These are phyloP conservation scores for Aspergillus bertholletiae DNA, from an alignment of 495 filamentous ascomycete species.

Conservation along the genomic window DNA sequence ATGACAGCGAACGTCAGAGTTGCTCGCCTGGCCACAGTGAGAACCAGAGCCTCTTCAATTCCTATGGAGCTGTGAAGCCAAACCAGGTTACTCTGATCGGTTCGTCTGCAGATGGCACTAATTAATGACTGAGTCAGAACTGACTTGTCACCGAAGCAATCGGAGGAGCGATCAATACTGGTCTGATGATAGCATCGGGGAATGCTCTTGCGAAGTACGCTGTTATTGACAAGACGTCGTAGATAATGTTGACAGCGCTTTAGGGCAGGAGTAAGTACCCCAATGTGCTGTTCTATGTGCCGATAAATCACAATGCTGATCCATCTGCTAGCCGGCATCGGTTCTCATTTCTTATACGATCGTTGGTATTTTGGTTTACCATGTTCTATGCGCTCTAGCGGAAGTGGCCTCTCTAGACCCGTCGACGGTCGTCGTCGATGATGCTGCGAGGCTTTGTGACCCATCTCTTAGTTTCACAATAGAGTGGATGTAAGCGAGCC, in stretches of 20 bases:
- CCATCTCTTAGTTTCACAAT: constrained; percentile 62
- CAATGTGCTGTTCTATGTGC: background rate
- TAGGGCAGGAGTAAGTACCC: constrained; percentile 33
- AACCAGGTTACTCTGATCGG: constrained; percentile 72
- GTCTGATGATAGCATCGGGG: constrained; percentile 60
- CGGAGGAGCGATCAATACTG: constrained; percentile 78
- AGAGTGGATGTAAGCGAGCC: constrained; percentile 43
- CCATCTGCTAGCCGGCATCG: constrained; percentile 37
- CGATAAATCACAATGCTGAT: background rate
- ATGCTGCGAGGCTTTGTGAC: constrained; percentile 58
- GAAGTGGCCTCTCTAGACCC: constrained; percentile 59
- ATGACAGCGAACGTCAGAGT: background rate
- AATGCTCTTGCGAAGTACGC: constrained; percentile 60
- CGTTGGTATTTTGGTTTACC: constrained; percentile 57
- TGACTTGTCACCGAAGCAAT: constrained; percentile 50
- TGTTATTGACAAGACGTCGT: constrained; percentile 20
- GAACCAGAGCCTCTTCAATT: background rate
- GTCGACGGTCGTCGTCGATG: constrained; percentile 56
- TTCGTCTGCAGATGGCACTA: constrained; percentile 12
- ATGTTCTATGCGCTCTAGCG: constrained; percentile 59
- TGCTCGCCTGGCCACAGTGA: constrained; percentile 1
- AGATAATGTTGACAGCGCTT: background rate
- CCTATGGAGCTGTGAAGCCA: constrained; percentile 58
- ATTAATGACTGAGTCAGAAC: background rate
- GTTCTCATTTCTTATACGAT: constrained; percentile 65